Percentiles rank a stretch among this genome's conserved stretches.
phyloP scores from a whole-genome alignment of 306 rosid genomes.

The Crotalaria pallida region DNA sequence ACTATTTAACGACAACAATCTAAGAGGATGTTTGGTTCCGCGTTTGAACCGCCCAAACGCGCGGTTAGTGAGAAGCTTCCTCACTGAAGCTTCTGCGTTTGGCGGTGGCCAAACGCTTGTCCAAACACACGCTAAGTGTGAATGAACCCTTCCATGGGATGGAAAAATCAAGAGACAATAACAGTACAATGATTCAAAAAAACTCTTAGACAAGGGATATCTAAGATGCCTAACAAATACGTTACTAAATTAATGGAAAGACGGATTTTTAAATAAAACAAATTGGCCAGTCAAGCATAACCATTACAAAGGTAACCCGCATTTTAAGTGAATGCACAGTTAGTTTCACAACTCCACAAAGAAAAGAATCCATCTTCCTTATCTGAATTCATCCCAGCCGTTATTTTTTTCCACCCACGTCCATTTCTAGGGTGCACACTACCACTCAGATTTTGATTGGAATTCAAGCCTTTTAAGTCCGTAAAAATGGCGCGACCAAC shows the following conservation, averaged over 20 bases:
- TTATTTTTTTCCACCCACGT: not conserved
- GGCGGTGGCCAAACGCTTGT: no score
- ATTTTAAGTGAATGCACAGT: not conserved
- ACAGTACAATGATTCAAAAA: not conserved
- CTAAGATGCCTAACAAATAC: not conserved
- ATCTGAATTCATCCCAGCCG: not conserved
- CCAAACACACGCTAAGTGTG: not conserved
- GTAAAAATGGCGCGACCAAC: not conserved
- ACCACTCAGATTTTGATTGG: not conserved
- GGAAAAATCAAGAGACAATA: not conserved
- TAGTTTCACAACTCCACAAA: not conserved
- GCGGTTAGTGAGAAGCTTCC: no score
- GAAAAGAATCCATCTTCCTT: not conserved
- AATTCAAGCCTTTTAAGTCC: not conserved
- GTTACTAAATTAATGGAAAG: not conserved
- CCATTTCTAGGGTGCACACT: not conserved
- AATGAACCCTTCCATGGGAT: not conserved
- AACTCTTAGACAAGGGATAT: not conserved
- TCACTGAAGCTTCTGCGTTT: no score
- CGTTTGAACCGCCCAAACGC: no score
- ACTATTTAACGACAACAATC: no score
- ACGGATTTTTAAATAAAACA: not conserved
- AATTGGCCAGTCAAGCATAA: slow-evolving; percentile 3
- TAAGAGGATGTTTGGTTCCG: no score
- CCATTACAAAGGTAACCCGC: slow-evolving; percentile 15